Base-by-base conservation (phyloP, 352 stramenopile species). In the Phytophthora syringae region DNA sequence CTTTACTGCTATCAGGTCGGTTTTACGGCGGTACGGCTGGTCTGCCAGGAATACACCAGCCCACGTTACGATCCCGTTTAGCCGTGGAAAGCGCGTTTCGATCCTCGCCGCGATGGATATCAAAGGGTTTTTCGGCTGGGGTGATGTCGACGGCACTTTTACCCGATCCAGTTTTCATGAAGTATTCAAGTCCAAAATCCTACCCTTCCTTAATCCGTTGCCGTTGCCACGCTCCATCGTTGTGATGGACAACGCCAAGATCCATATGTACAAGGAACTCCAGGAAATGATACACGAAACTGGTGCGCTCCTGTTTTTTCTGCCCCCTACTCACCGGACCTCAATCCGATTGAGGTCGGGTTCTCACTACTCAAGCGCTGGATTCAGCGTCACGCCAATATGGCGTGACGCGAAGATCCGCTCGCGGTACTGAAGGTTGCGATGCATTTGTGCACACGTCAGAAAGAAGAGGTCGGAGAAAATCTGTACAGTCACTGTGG, bases 141-240 rank as follows among this genome's bases (percentile, higher is more conserved):
- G n/a, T n/a, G n/a, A n/a, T n/a, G n/a, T n/a, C n/a, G 50, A 56
- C 2, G 52, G 22, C 0, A 71, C 61, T 2, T 71, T 75, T 27
- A 97, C 88, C 58, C 94, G 96, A 66, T 82, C 86, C 51, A 73
- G 88, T 3, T 88, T 98, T 21, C 93, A 97, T 57, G 58, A 84
- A 27, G 76, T 84, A n/a, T 98, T 98, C 58, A 77, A 49, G 10
- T 32, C 25, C 7, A 50, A 81, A 39, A 72, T 68, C 37, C 89
- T 62, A 0, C 56, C 98, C 57, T 97, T 82, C 79, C 96, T 98
- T 70, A 93, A 97, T 60, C 79, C 95, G 51, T 97, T 90, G 64
- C 76, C 86, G 22, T 59, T 79, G n/a, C 82, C 87, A 9, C 54
- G 97, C 16, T 80, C 79, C 2, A 86, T 94, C 44, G 66, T 98